A percentile compares a stretch with the other conserved stretches of the same genome.
Evolutionary conservation across 305 asterid species (phyloP).

Genomic region (Fraxinus baroniana): DNA sequence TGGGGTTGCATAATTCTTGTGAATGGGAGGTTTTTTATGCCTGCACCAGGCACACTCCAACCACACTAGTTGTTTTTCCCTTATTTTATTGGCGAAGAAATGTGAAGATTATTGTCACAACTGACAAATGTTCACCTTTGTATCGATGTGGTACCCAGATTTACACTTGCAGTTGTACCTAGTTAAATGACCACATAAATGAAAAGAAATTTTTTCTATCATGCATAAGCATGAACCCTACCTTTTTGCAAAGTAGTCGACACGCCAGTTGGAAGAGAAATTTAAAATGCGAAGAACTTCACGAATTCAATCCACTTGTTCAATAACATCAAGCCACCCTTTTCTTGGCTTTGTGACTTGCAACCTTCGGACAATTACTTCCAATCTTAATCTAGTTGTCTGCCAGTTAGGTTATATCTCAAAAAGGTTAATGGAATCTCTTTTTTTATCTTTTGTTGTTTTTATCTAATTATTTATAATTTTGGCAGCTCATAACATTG

Average conservation of each 20-base stretch:
- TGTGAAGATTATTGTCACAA: neutral
- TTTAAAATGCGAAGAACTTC: neutral
- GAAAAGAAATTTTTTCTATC: neutral
- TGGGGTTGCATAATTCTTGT: neutral
- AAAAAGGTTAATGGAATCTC: neutral
- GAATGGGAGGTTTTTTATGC: neutral
- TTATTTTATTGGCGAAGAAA: neutral
- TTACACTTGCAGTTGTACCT: neutral
- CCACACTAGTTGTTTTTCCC: neutral
- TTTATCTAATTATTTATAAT: slow-evolving; percentile 11
- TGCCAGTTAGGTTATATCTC: neutral
- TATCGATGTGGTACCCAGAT: neutral
- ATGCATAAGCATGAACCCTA: neutral
- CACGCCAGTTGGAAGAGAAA: neutral
- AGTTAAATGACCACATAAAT: neutral
- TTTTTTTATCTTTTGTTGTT: neutral
- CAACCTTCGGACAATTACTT: neutral
- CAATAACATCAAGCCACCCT: neutral
- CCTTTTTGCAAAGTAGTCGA: neutral
- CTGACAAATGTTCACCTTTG: neutral
- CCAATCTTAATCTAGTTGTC: neutral
- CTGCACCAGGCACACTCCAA: neutral
- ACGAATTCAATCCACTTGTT: neutral
- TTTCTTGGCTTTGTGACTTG: neutral
- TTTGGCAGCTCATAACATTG: slow-evolving; percentile 48